Conservation (phyloP, 225 moss, liverwort and hornwort genomes). For the Pleurozium schreberi region DNA sequence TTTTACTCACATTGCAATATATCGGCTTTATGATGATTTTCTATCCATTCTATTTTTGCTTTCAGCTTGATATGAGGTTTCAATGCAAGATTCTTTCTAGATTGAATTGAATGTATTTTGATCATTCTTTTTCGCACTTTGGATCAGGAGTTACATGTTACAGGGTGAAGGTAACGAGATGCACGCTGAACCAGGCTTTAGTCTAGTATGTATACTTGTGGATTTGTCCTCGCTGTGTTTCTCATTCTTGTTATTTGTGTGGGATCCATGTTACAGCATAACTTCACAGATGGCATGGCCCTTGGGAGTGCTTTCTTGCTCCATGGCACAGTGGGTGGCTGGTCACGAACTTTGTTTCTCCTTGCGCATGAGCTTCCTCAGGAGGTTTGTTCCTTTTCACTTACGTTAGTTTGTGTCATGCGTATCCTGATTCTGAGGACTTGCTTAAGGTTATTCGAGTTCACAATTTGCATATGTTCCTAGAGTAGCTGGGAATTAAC, state of each 20-base stretch:
- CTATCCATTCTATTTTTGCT: neutral
- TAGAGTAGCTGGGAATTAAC: neutral
- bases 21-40: neutral
- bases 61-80: neutral
- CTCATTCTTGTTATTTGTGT: neutral
- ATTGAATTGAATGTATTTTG: neutral
- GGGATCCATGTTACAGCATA: conserved; percentile 46
- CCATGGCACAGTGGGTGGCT: conserved; percentile 78
- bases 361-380: conserved; percentile 92
- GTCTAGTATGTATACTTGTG: neutral
- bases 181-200: neutral
- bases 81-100: neutral
- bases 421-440: neutral
- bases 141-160: neutral
- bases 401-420: neutral
- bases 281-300: conserved; percentile 95
- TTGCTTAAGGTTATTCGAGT: neutral
- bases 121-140: neutral
- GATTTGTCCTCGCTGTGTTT: neutral
- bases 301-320: conserved; percentile 85
- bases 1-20: neutral
- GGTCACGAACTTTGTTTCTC: conserved; percentile 88
- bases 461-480: neutral
- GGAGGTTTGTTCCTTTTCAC: conserved; percentile 36
- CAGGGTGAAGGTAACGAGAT: neutral